Percentiles rank a stretch among this genome's conserved stretches.
These are phyloP conservation scores for Dactylellina cionopaga DNA, from an alignment of 2,329 filamentous ascomycete species.

Conservation along the genomic window DNA sequence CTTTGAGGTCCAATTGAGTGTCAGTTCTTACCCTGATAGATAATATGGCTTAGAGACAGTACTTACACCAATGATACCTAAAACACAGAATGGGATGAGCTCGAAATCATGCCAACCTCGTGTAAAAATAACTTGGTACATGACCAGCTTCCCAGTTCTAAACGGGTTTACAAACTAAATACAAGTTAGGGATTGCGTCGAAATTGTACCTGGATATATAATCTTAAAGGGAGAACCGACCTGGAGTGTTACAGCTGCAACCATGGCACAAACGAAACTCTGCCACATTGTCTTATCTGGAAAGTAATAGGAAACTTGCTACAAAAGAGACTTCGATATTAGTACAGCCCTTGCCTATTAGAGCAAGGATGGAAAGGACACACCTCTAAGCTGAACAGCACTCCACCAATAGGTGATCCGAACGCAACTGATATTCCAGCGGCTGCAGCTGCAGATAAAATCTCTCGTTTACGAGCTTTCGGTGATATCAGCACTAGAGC, in stretches of 20 bases:
- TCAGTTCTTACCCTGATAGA: too few relatives aligned
- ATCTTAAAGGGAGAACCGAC: constrained; percentile 63
- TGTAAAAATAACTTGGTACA: constrained; percentile 95
- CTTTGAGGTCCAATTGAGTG: constrained; percentile 59
- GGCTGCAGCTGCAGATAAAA: constrained; percentile 89
- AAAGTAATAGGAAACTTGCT: constrained; percentile 96
- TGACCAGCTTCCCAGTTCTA: constrained; percentile 89
- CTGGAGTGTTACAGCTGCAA: constrained; percentile 92
- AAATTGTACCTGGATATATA: too few relatives aligned
- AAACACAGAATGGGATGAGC: constrained; percentile 82
- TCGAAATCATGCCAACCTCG: constrained; percentile 95
- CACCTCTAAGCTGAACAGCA: constrained; percentile 93
- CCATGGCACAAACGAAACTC: constrained; percentile 98
- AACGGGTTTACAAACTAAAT: constrained; percentile 77
- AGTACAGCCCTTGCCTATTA: too few relatives aligned
- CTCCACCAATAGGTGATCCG: constrained; percentile 90
- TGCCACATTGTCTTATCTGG: constrained; percentile 99
- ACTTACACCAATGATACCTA: constrained; percentile 80
- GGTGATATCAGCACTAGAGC: constrained; percentile 54
- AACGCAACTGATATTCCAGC: constrained; percentile 94
- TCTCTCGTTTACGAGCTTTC: constrained; percentile 86
- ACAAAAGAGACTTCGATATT: too few relatives aligned
- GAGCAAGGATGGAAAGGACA: too few relatives aligned
- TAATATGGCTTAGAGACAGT: background rate
- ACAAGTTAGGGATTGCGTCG: background rate